A percentile compares a stretch with the other conserved stretches of the same genome.
Evolutionary conservation across 163 green algal genomes (phyloP).

Genomic region (Chlamydomonas reinhardtii): DNA sequence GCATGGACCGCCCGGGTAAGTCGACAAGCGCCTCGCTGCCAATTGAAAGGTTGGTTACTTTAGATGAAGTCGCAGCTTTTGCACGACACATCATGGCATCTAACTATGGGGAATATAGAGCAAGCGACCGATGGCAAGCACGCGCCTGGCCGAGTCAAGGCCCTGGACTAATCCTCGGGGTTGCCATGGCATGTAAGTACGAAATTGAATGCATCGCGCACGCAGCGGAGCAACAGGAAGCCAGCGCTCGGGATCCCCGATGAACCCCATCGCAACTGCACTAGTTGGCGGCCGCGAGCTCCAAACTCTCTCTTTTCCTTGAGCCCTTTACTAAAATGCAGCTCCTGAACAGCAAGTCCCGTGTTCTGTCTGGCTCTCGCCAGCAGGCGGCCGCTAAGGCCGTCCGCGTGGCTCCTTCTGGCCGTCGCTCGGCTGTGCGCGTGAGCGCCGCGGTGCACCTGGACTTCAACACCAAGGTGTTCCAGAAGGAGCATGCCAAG

Average conservation of each 20-base stretch:
- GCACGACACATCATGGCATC: too few species aligned
- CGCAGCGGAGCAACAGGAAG: too few species aligned
- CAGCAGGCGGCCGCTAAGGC: slow-evolving; percentile 16
- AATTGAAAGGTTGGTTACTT: too few species aligned
- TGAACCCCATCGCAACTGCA: not conserved
- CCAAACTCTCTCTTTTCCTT: not conserved
- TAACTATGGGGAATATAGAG: too few species aligned
- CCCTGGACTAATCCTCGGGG: too few species aligned
- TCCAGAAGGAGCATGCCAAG: slow-evolving; percentile 88
- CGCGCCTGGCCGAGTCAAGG: not conserved
- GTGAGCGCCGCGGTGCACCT: slow-evolving; percentile 70
- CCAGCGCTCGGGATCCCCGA: not conserved
- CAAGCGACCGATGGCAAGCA: too few species aligned
- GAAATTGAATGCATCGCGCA: not conserved
- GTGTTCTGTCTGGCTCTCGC: not conserved
- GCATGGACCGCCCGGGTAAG: too few species aligned
- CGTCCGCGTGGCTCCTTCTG: slow-evolving; percentile 20
- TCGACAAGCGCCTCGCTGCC: too few species aligned
- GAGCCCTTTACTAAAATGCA: slow-evolving; percentile 11
- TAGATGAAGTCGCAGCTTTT: too few species aligned
- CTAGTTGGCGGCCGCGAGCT: too few species aligned
- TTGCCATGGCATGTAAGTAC: not conserved
- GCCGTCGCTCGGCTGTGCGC: slow-evolving; percentile 33
- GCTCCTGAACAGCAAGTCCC: slow-evolving; percentile 34
- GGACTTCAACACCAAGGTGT: slow-evolving; percentile 87